Conservation (phyloP, 2,329 filamentous ascomycete species). For the Pseudogymnoascus sp. region DNA sequence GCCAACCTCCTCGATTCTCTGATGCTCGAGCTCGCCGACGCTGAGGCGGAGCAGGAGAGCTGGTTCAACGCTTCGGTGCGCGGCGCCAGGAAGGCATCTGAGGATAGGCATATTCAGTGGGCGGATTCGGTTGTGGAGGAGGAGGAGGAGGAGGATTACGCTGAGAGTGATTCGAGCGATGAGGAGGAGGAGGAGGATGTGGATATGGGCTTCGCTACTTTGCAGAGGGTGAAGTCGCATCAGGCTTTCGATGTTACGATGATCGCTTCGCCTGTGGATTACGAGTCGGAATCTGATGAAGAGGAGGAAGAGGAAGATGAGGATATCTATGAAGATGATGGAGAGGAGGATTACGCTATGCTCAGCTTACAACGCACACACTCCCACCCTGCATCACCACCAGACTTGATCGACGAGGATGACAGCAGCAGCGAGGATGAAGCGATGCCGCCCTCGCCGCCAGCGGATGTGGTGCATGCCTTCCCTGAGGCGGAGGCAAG, state of each 20-base stretch:
- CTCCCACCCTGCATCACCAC: constrained; percentile 55
- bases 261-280: neutral
- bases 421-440: constrained; percentile 64
- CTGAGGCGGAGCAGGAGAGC: constrained; percentile 88
- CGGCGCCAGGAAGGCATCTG: constrained; percentile 49
- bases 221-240: constrained; percentile 33
- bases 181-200: constrained; percentile 48
- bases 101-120: constrained; percentile 74
- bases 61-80: constrained; percentile 97
- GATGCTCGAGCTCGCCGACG: constrained; percentile 86
- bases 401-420: constrained; percentile 61
- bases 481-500: constrained; percentile 39
- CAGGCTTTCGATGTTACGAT: neutral
- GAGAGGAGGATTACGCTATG: constrained; percentile 53
- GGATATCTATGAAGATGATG: constrained; percentile 42
- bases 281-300: constrained; percentile 28
- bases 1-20: constrained; percentile 95
- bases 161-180: constrained; percentile 46
- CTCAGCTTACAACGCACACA: constrained; percentile 60
- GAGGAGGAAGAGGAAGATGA: constrained; percentile 26
- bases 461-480: constrained; percentile 40
- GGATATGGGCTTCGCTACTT: constrained; percentile 41
- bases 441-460: constrained; percentile 50
- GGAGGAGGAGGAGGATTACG: constrained; percentile 63
- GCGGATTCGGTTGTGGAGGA: constrained; percentile 70